These are phyloP conservation scores for Ascochyta clinopodiicola DNA, from an alignment of 2,329 filamentous ascomycete genomes.

Conservation along the genomic window DNA sequence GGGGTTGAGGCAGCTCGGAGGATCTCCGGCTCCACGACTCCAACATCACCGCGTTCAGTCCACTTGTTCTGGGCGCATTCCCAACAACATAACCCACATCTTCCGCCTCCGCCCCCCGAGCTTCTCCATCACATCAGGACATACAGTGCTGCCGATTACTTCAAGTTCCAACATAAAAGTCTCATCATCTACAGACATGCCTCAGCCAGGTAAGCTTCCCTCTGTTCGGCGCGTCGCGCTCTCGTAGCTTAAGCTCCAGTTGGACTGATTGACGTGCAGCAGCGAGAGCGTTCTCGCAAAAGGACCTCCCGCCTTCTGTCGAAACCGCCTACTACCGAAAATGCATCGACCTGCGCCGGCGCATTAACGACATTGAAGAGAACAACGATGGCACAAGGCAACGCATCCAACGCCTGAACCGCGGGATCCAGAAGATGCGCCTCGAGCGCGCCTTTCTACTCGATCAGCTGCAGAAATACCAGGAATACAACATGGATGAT, in stretches of 20 bases:
- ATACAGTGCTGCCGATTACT: background rate
- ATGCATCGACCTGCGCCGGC: slow-evolving; percentile 91
- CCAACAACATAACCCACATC: slow-evolving; percentile 1
- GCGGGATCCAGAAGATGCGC: slow-evolving; percentile 89
- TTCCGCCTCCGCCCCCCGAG: background rate
- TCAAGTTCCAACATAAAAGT: background rate
- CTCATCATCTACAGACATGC: slow-evolving; percentile 19
- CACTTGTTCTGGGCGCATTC: slow-evolving; percentile 11
- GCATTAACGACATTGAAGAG: slow-evolving; percentile 89
- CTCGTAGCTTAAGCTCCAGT: background rate
- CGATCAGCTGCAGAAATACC: slow-evolving; percentile 56
- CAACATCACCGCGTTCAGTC: slow-evolving; percentile 13
- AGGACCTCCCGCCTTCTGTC: slow-evolving; percentile 78
- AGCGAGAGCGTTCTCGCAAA: slow-evolving; percentile 42
- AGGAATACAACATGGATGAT: slow-evolving; percentile 60
- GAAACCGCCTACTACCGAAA: slow-evolving; percentile 96
- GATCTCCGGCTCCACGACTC: background rate
- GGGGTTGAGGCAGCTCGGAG: slow-evolving; percentile 3
- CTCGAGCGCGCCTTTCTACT: slow-evolving; percentile 74
- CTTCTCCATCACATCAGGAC: background rate
- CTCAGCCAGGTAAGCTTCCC: slow-evolving; percentile 28
- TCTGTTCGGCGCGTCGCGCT: slow-evolving; percentile 10
- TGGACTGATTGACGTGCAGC: slow-evolving; percentile 9
- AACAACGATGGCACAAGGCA: slow-evolving; percentile 85
- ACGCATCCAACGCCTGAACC: slow-evolving; percentile 78